A percentile compares a stretch with the other conserved stretches of the same genome.
These are phyloP conservation scores for Vicia sativa DNA, from an alignment of 306 rosid species.

Conservation along the genomic window DNA sequence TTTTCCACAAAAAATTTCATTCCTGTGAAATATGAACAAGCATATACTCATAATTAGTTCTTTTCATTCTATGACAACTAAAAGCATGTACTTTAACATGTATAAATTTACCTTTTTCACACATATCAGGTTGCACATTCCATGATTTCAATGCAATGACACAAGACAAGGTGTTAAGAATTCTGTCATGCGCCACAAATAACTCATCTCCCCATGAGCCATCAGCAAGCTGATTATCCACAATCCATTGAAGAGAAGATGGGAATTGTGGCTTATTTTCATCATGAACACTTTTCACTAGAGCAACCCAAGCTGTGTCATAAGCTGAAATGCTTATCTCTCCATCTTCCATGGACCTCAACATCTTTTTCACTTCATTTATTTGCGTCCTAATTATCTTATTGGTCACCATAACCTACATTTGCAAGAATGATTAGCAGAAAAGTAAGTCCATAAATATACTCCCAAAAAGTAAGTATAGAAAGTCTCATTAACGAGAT, in stretches of 20 bases:
- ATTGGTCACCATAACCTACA: slow-evolving; percentile 4
- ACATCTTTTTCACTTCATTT: slow-evolving; percentile 48
- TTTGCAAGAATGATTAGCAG: no score
- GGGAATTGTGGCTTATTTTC: slow-evolving; percentile 63
- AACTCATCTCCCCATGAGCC: slow-evolving; percentile 92
- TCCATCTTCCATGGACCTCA: slow-evolving; percentile 17
- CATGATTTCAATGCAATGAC: slow-evolving; percentile 70
- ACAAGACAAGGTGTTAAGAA: slow-evolving; percentile 77
- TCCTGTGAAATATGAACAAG: slow-evolving; percentile 40
- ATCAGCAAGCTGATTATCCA: slow-evolving; percentile 68
- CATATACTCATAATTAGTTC: neutral
- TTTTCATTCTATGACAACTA: no score
- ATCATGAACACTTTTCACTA: slow-evolving; percentile 26
- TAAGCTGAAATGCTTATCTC: no score
- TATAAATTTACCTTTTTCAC: slow-evolving; percentile 52
- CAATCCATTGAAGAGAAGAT: slow-evolving; percentile 73
- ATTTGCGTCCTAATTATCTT: slow-evolving; percentile 56
- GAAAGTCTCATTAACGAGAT: no score
- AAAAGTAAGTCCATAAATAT: no score
- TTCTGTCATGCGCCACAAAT: slow-evolving; percentile 75
- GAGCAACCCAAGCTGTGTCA: neutral
- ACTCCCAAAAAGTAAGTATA: no score
- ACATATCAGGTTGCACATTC: slow-evolving; percentile 69
- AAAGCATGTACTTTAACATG: neutral
- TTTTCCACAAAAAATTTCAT: slow-evolving; percentile 64